phyloP scores from a whole-genome alignment of 2,329 filamentous ascomycete genomes.

The Fusarium mundagurra region DNA sequence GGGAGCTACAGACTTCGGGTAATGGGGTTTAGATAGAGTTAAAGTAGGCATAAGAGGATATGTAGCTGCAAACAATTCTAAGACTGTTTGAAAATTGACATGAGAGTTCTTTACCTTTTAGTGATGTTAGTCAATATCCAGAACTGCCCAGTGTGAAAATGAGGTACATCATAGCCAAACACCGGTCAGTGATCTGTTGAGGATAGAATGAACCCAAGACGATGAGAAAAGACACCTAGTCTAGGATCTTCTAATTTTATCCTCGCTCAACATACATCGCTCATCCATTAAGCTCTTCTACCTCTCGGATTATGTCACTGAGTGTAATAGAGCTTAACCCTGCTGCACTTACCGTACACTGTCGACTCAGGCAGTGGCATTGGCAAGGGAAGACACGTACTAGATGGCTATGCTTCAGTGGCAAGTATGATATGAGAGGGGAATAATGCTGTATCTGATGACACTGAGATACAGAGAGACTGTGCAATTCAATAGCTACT shows the following conservation, averaged over 20 bases:
- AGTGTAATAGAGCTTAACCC: no score
- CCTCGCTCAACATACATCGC: no score
- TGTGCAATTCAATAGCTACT: background rate
- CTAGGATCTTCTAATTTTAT: no score
- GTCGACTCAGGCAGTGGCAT: no score
- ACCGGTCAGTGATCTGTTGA: no score
- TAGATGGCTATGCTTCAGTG: no score
- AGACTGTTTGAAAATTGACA: background rate
- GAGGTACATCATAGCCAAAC: accelerated
- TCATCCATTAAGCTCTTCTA: no score
- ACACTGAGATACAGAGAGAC: background rate
- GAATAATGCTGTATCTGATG: accelerated
- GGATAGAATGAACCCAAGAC: no score
- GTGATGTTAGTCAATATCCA: no score
- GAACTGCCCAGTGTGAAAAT: accelerated
- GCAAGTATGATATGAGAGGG: accelerated
- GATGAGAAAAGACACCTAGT: no score
- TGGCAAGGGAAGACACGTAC: background rate
- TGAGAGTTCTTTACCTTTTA: background rate
- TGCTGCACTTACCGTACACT: no score
- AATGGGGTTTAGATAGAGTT: background rate
- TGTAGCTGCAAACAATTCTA: accelerated
- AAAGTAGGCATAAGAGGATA: accelerated
- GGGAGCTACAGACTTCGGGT: background rate
- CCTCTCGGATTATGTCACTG: no score